phyloP scores from a whole-genome alignment of 108 stramenopile genomes.

The Cyclotella sp. region DNA sequence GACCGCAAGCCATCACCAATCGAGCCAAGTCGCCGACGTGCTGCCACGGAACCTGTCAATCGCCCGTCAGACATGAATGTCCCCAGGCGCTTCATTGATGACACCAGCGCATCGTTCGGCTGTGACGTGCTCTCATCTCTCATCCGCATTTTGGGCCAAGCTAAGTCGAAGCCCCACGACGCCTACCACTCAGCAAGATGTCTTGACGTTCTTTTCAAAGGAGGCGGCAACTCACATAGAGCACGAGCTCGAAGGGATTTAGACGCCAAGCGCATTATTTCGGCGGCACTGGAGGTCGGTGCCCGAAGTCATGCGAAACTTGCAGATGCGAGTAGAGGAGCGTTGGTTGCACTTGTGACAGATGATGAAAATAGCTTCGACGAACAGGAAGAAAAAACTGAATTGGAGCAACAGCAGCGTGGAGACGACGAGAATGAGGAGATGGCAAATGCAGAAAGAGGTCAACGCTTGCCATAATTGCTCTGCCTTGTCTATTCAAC shows the following conservation, averaged over 20 bases:
- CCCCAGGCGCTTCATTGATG: constrained; percentile 68
- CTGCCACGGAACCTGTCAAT: constrained; percentile 49
- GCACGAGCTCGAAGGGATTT: constrained; percentile 76
- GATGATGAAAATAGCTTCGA: constrained; percentile 48
- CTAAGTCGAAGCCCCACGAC: constrained; percentile 80
- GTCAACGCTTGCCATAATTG: background rate
- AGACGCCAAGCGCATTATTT: constrained; percentile 83
- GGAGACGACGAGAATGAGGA: constrained; percentile 18
- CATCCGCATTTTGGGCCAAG: constrained; percentile 78
- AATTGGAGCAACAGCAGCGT: constrained; percentile 19
- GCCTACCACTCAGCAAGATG: constrained; percentile 86
- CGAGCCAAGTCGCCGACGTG: constrained; percentile 25
- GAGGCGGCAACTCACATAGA: constrained; percentile 69
- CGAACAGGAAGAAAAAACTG: constrained; percentile 37
- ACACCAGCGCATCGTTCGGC: constrained; percentile 67
- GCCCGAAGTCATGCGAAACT: constrained; percentile 81
- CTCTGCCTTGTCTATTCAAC: constrained; percentile 1
- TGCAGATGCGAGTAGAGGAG: constrained; percentile 50
- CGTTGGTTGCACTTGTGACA: constrained; percentile 45
- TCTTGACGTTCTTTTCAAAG: constrained; percentile 73
- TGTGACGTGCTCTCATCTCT: constrained; percentile 78
- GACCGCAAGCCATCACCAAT: constrained; percentile 50
- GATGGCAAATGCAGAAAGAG: constrained; percentile 13
- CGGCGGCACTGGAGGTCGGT: constrained; percentile 83
- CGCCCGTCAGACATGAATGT: constrained; percentile 52